Evolutionary conservation across 768 basidiomycete species (phyloP), one percentile per base, ranked within the genome.

Genomic region (Podaxis rugospora): DNA sequence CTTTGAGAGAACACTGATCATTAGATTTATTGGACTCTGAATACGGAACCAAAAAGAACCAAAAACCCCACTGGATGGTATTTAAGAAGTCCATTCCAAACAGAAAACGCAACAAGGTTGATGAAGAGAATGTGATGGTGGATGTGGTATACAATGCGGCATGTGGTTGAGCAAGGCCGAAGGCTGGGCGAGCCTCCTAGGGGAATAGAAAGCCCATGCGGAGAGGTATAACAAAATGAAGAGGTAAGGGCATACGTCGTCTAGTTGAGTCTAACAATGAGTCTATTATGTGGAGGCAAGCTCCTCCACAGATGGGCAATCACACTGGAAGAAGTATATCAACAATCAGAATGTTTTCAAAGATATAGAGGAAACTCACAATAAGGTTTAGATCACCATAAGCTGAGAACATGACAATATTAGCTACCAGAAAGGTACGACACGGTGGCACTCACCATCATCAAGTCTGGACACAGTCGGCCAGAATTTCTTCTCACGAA

Each of bases 401-500:
- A 9, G 93, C 93, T 95, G 62, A 23, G 47, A 9, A 57, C 46
- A 47, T 63, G 52, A 28, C 37, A 28, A 13, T 18, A 39, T 64
- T 14, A 59, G 40, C 5, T 1, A 32, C 64, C 23, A 63, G 59
- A 11, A 9, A 35, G 11, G 23, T 39, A 11, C 0, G 14, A 57
- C 37, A 7, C 4, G 37, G 13, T 23, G 35, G 1, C 9, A 47
- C 88, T 69, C 71, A 95, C 93, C 90, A 78, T 98, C 96, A 69
- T 98, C 95, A 55, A 99, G 84, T 51, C 96, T 82, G 4, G 92
- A 89, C 46, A 95, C 90, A 4, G 91, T 83, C 0, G 97, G 96
- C 97, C 97, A 99, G 77, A 98, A 96, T 75, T 99, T 99, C 78
- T 84, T 90, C 74, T 91, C 88, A 53, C 79, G 78, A 32, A 99